Evolutionary conservation across 352 stramenopile species (phyloP).

Genomic region (Globisporangium nunn): DNA sequence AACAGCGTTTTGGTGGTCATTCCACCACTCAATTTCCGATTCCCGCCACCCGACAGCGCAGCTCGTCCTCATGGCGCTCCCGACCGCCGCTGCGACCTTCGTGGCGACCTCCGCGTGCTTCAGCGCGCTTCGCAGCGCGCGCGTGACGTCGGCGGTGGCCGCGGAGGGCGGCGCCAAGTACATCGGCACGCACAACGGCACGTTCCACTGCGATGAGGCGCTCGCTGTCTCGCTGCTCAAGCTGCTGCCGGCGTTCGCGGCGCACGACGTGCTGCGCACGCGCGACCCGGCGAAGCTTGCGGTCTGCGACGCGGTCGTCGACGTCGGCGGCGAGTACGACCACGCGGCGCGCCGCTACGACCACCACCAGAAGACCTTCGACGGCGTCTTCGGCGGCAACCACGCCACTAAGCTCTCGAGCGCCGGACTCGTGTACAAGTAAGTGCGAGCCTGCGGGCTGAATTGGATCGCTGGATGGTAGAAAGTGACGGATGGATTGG

Average conservation of each 20-base stretch:
- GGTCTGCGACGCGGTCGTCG: conserved; percentile 93
- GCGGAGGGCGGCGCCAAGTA: conserved; percentile 48
- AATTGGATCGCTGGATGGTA: not conserved
- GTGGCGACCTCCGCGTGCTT: conserved; percentile 59
- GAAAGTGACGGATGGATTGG: not conserved
- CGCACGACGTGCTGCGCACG: conserved; percentile 77
- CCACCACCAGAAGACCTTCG: conserved; percentile 96
- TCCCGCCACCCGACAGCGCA: too few relatives aligned
- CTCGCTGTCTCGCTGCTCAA: conserved; percentile 97
- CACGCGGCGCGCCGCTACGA: conserved; percentile 88
- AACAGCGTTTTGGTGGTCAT: not conserved
- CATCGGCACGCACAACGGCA: conserved; percentile 96
- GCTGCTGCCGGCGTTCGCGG: conserved; percentile 87
- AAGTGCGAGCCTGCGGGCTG: conserved; percentile 1
- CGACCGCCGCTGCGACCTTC: conserved; percentile 58
- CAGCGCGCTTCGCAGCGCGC: conserved; percentile 41
- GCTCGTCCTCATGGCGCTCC: conserved; percentile 35
- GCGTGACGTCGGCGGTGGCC: conserved; percentile 38
- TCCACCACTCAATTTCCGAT: not conserved
- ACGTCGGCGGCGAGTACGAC: conserved; percentile 96
- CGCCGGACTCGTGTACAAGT: conserved; percentile 96
- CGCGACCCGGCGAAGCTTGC: conserved; percentile 88
- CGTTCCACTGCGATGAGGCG: conserved; percentile 98
- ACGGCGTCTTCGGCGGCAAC: conserved; percentile 65
- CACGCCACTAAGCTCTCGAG: conserved; percentile 91